Evolutionary conservation across 2,329 filamentous ascomycete species (phyloP), one percentile per base, ranked within the genome.

Genomic region (Hymenoscyphus fraxineus): DNA sequence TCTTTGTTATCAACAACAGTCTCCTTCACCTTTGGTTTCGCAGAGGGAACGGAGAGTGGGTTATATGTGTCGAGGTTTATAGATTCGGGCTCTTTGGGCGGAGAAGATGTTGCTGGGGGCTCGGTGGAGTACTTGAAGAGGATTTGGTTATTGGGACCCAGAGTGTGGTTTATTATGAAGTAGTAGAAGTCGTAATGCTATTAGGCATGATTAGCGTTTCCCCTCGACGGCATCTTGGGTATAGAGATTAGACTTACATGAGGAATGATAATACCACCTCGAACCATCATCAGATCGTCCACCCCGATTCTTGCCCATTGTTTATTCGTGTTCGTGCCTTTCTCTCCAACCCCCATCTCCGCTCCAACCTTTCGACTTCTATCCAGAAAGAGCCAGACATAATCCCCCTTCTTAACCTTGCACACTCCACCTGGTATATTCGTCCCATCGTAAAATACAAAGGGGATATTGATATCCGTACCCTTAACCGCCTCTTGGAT

Each of bases 141-240:
- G 6, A 85, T 80, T 22, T 80, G 81, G 60, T 90, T 89, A 44
- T 87, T 86, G n/a, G 91, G 88, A 1, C 90, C 91, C 1, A 86
- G 77, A 32, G 87, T 90, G 73, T 89, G 92, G 77, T 98, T 97
- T 76, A 96, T 89, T 75, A 97, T 88, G 78, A 99, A 98, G 79
- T 94, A 95, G 77, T 98, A 95, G 76, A 99, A 93, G 69, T 98
- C 94, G 75, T 96, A 97, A 77, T 99, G 95, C 92, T 98, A 74
- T 58, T 22, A 12, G 19, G 35, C 6, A 44, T 54, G 58, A 63
- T 73, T 61, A 59, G 62, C 38, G 63, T 31, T 68, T 27, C 22
- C 47, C 22, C 47, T 54, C 19, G 19, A 22, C 7, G 10, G 74
- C 65, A 76, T 69, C 59, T 60, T 44, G 12, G 12, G 41, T 19